Conservation (phyloP, 2,329 filamentous ascomycete genomes). For the Hypoxylon sp. region DNA sequence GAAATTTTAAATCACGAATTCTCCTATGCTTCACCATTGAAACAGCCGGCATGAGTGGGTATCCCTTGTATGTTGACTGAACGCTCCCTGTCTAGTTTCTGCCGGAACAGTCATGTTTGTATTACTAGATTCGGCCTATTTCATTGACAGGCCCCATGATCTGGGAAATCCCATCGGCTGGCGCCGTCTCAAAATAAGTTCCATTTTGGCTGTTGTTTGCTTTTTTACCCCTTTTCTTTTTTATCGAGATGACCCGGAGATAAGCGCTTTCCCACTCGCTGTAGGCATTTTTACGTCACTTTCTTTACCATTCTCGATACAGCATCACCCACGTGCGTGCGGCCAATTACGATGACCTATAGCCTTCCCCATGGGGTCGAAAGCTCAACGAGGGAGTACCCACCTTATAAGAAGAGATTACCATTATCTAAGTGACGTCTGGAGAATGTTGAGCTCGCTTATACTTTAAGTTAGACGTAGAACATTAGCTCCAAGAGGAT, state of each 20-base stretch:
- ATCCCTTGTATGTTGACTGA: neutral
- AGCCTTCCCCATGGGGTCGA: constrained; percentile 36
- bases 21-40: constrained; percentile 1
- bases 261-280: neutral
- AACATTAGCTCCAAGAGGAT: neutral
- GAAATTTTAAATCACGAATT: constrained; percentile 26
- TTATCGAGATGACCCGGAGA: constrained; percentile 2
- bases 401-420: neutral
- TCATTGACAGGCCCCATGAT: constrained; percentile 5
- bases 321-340: constrained; percentile 9
- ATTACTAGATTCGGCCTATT: constrained; percentile 12
- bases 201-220: constrained; percentile 23
- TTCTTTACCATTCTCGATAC: constrained; percentile 4
- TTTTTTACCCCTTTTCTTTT: neutral
- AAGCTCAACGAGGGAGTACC: constrained; percentile 2
- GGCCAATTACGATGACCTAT: constrained; percentile 3
- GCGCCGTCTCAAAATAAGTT: neutral
- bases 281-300: constrained; percentile 24
- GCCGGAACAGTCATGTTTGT: constrained; percentile 33
- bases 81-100: constrained; percentile 5
- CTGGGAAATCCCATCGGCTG: neutral
- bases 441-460: too few relatives aligned
- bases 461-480: neutral
- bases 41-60: neutral
- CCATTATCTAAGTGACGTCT: neutral